Conservation (phyloP, 2,329 filamentous ascomycete species). For the Ceratocystiopsis sp. region DNA sequence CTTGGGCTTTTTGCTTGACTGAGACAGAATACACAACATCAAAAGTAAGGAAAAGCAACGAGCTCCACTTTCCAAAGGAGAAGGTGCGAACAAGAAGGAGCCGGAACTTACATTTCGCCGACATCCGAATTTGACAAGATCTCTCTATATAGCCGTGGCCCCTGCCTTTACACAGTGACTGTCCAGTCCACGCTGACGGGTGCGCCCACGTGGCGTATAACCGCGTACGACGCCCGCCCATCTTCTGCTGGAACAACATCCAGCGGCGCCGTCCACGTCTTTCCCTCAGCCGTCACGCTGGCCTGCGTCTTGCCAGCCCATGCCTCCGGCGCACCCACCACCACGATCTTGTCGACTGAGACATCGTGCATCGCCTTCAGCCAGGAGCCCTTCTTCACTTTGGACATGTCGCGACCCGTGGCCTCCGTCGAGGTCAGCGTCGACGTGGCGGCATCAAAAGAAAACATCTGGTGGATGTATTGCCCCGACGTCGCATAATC, state of each 20-base stretch:
- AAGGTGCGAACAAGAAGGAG: too few species aligned
- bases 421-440: conserved; percentile 55
- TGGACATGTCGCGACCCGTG: conserved; percentile 31
- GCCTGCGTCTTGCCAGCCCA: conserved; percentile 53
- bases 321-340: conserved; percentile 59
- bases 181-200: conserved; percentile 38
- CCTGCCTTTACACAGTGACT: conserved; percentile 15
- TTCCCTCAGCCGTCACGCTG: conserved; percentile 34
- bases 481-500: conserved; percentile 63
- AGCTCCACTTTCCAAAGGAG: too few species aligned
- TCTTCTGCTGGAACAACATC: conserved; percentile 36
- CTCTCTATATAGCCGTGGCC: too few species aligned
- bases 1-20: too few species aligned
- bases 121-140: too few species aligned
- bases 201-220: conserved; percentile 33
- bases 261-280: conserved; percentile 39
- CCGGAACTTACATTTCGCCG: too few species aligned
- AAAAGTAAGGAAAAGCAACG: too few species aligned
- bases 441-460: conserved; percentile 42
- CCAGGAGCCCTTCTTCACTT: conserved; percentile 51
- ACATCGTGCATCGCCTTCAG: conserved; percentile 65
- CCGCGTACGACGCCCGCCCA: conserved; percentile 32
- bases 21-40: too few species aligned
- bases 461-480: conserved; percentile 74
- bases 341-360: conserved; percentile 63